Conservation (phyloP, 306 rosid species). For the Gynostemma pentaphyllum region DNA sequence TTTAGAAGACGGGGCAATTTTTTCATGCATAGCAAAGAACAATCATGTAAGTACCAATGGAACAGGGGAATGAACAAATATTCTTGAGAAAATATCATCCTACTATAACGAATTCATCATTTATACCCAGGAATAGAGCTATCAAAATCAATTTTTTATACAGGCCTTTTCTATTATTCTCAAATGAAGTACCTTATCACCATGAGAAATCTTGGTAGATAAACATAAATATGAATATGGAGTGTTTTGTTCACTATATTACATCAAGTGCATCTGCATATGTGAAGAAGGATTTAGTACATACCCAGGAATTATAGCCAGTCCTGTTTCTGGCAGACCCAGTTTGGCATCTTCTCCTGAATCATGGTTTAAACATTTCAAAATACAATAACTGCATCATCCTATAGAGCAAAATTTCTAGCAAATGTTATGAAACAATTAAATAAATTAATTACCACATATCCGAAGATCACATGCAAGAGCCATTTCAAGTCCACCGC, state of each 20-base stretch:
- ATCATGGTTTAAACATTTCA: constrained; percentile 16
- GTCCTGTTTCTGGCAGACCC: constrained; percentile 96
- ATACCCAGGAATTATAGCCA: constrained; percentile 94
- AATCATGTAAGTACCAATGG: constrained; percentile 1
- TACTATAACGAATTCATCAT: not conserved
- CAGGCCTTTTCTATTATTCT: constrained; percentile 2
- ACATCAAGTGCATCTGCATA: not conserved
- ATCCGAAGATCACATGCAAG: constrained; percentile 88
- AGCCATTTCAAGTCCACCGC: constrained; percentile 98
- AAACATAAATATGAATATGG: not conserved
- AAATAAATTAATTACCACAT: constrained; percentile 45
- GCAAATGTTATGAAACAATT: not conserved
- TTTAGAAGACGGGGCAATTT: not conserved
- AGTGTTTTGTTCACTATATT: not conserved
- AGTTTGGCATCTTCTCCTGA: constrained; percentile 64
- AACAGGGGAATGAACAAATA: not conserved
- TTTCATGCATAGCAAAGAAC: not conserved
- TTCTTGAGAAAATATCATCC: not conserved
- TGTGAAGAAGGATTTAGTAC: constrained; percentile 13
- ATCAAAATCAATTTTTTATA: not conserved
- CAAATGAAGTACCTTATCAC: not conserved
- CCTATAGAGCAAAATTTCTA: constrained; percentile 11
- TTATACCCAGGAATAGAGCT: not conserved
- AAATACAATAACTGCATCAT: constrained; percentile 10
- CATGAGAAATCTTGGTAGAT: not conserved